Percentiles rank a stretch among this genome's conserved stretches.
Conservation (phyloP, 371 early-diverging fungal genomes). For the Dipsacomyces acuminosporus region DNA sequence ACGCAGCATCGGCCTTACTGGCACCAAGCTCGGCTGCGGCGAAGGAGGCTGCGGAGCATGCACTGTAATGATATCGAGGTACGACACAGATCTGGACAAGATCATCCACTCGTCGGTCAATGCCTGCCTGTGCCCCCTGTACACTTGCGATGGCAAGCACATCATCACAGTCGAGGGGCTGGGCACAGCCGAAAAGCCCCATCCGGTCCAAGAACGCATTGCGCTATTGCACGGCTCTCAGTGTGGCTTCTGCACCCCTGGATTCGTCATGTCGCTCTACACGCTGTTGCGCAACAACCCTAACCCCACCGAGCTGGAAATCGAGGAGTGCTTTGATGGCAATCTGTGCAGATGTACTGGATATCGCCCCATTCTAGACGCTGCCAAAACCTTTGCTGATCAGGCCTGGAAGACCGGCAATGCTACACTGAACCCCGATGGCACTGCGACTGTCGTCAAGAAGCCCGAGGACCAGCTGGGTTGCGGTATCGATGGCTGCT, state of each 20-base stretch:
- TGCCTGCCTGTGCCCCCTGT: slow-evolving; percentile 68
- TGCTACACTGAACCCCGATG: slow-evolving; percentile 19
- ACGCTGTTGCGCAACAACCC: slow-evolving; percentile 62
- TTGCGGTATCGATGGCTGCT: slow-evolving; percentile 47
- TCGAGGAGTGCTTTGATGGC: slow-evolving; percentile 77
- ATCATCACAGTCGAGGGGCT: slow-evolving; percentile 76
- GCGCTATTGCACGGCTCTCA: slow-evolving; percentile 63
- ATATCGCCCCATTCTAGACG: slow-evolving; percentile 73
- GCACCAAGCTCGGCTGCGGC: slow-evolving; percentile 76
- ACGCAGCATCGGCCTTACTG: slow-evolving; percentile 62
- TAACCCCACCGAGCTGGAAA: slow-evolving; percentile 57
- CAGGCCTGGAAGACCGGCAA: slow-evolving; percentile 37
- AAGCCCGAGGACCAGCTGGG: slow-evolving; percentile 26
- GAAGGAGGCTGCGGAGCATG: slow-evolving; percentile 73
- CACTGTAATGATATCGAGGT: slow-evolving; percentile 68
- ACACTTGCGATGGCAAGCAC: slow-evolving; percentile 68
- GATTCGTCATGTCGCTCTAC: slow-evolving; percentile 79
- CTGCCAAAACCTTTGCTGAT: slow-evolving; percentile 61
- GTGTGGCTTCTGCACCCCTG: slow-evolving; percentile 82
- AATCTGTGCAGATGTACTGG: slow-evolving; percentile 83
- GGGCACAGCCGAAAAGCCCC: slow-evolving; percentile 60
- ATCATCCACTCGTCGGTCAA: slow-evolving; percentile 48
- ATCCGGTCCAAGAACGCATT: slow-evolving; percentile 58
- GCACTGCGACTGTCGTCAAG: slow-evolving; percentile 8
- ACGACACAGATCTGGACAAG: slow-evolving; percentile 44